Base-by-base conservation (phyloP, 2,329 filamentous ascomycete species). In the Fusarium liriodendri region DNA sequence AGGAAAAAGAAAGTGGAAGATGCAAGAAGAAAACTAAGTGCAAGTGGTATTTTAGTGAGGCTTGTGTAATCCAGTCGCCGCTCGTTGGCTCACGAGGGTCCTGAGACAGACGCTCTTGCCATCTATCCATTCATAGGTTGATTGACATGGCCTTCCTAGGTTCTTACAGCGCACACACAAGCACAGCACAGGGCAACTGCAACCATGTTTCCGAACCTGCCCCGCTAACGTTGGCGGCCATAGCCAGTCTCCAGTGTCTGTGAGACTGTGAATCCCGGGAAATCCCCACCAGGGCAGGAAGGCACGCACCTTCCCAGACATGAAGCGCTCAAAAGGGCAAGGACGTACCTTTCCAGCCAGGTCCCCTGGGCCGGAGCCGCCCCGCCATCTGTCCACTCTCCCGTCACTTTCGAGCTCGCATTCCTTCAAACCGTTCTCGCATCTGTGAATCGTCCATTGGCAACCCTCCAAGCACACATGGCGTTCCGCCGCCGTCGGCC, bases 41-140 rank as follows among this genome's bases (percentile, higher is more conserved):
- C 16, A 62, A 20, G n/a, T 25, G 32, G 11, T 64, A 27, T 35
- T 66, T 71, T 68, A 68, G 66, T 66, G 68, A 74, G 64, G 72
- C 68, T 71, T 75, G 70, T 63, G 66, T 75, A 75, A 77, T 75
- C 65, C 47, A 54, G 64, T 67, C 54, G 68, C 67, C 71, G 66
- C 72, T 76, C 64, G 71, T 72, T 76, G 71, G 75, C 72, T 70
- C 71, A 71, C 61, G 64, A 74, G 71, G 73, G 62, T 27, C 52
- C 62, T 58, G 35, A 54, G 38, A 33, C 40, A 25, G 42, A 27
- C 42, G 66, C 73, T 54, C 58, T 60, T 64, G 69, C 42, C 58
- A 37, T 47, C 14, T 16, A 47, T 47, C 42, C 58, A 37, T 47
- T 22, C 22, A 47, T 47, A 22, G 22, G 22, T 22, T 54, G 47